These are phyloP conservation scores for Aspergillus coremiiformis DNA, from an alignment of 495 filamentous ascomycete genomes.

Conservation along the genomic window DNA sequence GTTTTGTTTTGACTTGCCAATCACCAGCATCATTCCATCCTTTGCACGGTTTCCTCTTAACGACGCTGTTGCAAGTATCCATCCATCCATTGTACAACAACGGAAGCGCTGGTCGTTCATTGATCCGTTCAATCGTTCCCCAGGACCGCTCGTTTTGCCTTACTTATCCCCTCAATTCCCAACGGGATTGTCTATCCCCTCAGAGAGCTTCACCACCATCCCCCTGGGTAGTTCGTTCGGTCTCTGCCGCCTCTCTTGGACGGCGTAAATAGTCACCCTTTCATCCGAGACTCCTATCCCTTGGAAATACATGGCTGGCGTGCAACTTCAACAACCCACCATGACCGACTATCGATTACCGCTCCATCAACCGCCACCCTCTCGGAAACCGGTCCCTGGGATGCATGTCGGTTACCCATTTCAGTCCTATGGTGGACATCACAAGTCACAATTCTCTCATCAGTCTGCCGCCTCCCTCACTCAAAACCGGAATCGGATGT, in stretches of 20 bases:
- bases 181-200: neutral
- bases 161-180: neutral
- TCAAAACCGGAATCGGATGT: conserved; percentile 51
- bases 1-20: neutral
- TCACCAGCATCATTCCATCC: neutral
- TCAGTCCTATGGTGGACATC: conserved; percentile 27
- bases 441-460: conserved; percentile 24
- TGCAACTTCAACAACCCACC: conserved; percentile 24
- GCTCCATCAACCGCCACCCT: conserved; percentile 30
- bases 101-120: conserved; percentile 2
- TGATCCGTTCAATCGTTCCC: conserved; percentile 2
- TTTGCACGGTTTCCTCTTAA: neutral
- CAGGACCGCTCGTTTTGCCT: neutral
- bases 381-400: conserved; percentile 29
- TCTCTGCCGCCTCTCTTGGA: neutral
- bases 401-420: conserved; percentile 25
- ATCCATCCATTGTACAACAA: no score
- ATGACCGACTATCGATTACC: conserved; percentile 42
- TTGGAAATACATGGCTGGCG: conserved; percentile 23
- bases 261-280: neutral
- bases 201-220: neutral
- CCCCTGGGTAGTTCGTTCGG: neutral
- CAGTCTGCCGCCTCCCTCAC: conserved; percentile 25
- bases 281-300: neutral
- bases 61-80: neutral